These are phyloP conservation scores for Aspergillus steynii DNA, from an alignment of 495 filamentous ascomycete genomes.

Conservation along the genomic window DNA sequence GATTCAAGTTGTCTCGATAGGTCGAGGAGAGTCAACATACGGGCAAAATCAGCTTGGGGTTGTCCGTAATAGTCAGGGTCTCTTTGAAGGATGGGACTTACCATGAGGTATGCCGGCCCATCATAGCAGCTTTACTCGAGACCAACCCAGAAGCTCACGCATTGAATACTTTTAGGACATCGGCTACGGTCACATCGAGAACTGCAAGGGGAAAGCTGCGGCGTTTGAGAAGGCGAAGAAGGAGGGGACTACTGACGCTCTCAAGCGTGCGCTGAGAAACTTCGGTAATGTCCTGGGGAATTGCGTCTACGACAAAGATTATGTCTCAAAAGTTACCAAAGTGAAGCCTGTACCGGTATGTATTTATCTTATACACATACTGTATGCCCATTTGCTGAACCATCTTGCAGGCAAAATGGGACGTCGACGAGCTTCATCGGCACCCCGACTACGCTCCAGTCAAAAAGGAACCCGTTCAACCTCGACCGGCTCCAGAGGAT, in stretches of 20 bases:
- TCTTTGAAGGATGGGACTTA: constrained; percentile 89
- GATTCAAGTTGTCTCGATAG: constrained; percentile 34
- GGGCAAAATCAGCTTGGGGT: constrained; percentile 74
- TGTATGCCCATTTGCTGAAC: constrained; percentile 3
- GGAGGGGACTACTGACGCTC: constrained; percentile 89
- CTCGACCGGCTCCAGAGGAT: constrained; percentile 37
- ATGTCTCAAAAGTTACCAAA: constrained; percentile 78
- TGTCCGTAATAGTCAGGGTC: constrained; percentile 87
- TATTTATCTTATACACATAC: background rate
- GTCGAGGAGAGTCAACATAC: constrained; percentile 61
- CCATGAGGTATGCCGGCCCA: constrained; percentile 62
- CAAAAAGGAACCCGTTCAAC: constrained; percentile 56
- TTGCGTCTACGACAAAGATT: constrained; percentile 96
- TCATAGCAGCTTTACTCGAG: background rate
- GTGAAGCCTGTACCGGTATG: constrained; percentile 66
- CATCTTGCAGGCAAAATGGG: constrained; percentile 59
- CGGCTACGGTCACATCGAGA: constrained; percentile 93
- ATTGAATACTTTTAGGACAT: constrained; percentile 60
- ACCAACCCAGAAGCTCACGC: constrained; percentile 8
- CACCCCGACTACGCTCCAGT: constrained; percentile 70
- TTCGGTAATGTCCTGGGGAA: constrained; percentile 97
- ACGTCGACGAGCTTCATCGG: constrained; percentile 73
- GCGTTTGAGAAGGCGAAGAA: constrained; percentile 99
- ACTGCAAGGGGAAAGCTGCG: constrained; percentile 88
- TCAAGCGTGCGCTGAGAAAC: constrained; percentile 85